phyloP scores from a whole-genome alignment of 352 stramenopile genomes.

The Phytophthora citrophthora region DNA sequence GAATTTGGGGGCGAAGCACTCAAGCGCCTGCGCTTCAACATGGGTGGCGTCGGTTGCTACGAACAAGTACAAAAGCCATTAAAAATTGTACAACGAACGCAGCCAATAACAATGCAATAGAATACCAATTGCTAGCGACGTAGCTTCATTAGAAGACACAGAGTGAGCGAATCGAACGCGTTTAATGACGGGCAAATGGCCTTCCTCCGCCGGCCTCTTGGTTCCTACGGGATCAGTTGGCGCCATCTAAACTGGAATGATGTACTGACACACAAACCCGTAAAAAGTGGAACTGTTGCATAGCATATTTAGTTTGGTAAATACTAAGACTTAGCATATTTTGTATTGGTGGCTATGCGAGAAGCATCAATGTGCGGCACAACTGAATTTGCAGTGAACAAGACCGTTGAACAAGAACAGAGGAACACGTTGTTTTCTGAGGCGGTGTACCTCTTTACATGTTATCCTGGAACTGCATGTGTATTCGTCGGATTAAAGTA shows the following conservation, averaged over 20 bases:
- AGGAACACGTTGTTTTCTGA: neutral
- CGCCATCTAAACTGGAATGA: slow-evolving; percentile 29
- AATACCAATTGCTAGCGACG: slow-evolving; percentile 66
- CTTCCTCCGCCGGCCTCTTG: slow-evolving; percentile 18
- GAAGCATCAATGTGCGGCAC: slow-evolving; percentile 3
- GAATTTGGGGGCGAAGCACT: slow-evolving; percentile 72
- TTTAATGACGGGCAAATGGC: slow-evolving; percentile 40
- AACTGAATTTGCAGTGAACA: slow-evolving; percentile 31
- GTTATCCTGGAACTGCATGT: slow-evolving; percentile 4
- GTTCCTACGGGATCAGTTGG: slow-evolving; percentile 22
- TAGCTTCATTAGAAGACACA: slow-evolving; percentile 54
- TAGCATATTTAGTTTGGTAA: neutral
- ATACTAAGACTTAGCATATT: neutral
- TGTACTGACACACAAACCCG: neutral
- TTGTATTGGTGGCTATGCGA: slow-evolving; percentile 2
- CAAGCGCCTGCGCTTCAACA: slow-evolving; percentile 47
- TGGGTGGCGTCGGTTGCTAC: slow-evolving; percentile 49
- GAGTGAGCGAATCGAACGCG: slow-evolving; percentile 69
- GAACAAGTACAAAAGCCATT: slow-evolving; percentile 2
- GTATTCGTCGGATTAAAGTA: slow-evolving; percentile 62
- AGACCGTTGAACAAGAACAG: neutral
- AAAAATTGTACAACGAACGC: neutral
- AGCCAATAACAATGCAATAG: neutral
- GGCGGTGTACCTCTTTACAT: neutral
- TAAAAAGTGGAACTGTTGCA: slow-evolving; percentile 4